Evolutionary conservation across 495 filamentous ascomycete genomes (phyloP).

Genomic region (Margaritispora aquatica): DNA sequence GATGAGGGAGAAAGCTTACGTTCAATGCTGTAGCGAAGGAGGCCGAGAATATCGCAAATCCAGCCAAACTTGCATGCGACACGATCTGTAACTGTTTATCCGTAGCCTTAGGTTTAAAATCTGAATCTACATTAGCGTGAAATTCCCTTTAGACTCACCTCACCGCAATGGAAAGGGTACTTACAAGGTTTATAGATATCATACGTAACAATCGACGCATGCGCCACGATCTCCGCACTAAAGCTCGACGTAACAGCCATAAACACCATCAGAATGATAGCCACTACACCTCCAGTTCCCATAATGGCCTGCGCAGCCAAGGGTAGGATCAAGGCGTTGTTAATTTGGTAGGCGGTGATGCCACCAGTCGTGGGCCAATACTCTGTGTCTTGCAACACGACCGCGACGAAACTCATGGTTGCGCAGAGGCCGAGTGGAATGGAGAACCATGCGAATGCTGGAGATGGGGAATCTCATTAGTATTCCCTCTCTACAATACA

Average conservation of each 20-base stretch:
- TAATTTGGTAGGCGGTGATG: slow-evolving; percentile 72
- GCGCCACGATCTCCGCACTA: neutral
- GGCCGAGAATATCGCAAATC: slow-evolving; percentile 79
- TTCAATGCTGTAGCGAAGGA: slow-evolving; percentile 43
- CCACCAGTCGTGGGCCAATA: slow-evolving; percentile 67
- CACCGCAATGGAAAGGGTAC: no score
- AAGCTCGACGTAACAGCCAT: slow-evolving; percentile 79
- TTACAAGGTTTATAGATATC: neutral
- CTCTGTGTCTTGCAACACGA: slow-evolving; percentile 72
- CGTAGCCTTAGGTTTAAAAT: slow-evolving; percentile 54
- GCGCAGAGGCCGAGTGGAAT: slow-evolving; percentile 65
- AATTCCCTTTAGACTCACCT: no score
- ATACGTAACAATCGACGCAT: neutral
- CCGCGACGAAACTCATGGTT: slow-evolving; percentile 83
- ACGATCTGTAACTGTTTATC: slow-evolving; percentile 81
- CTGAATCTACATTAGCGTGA: slow-evolving; percentile 46
- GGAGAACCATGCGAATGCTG: slow-evolving; percentile 63
- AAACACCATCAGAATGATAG: slow-evolving; percentile 81
- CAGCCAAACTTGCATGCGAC: slow-evolving; percentile 68
- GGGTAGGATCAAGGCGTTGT: slow-evolving; percentile 83
- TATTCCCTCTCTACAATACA: no score
- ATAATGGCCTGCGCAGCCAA: slow-evolving; percentile 82
- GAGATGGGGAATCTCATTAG: no score
- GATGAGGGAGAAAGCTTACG: no score
- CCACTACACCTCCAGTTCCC: slow-evolving; percentile 80